These are phyloP conservation scores for Tricladium varicosporioides DNA, from an alignment of 2,329 filamentous ascomycete genomes.

Conservation along the genomic window DNA sequence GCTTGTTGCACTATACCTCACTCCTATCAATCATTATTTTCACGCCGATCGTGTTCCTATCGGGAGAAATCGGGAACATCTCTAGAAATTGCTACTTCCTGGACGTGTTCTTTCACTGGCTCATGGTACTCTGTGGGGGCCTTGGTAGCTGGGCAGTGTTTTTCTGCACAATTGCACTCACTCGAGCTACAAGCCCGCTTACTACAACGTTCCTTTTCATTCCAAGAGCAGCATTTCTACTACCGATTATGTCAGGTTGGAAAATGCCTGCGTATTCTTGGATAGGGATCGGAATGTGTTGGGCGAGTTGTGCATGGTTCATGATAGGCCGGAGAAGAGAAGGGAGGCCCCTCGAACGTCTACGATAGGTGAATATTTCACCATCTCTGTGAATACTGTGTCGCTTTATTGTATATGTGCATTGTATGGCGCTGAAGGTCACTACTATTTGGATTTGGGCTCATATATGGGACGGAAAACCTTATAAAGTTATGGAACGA, in stretches of 20 bases:
- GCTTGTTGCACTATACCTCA: slow-evolving; percentile 50
- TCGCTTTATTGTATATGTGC: neutral
- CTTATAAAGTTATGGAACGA: no score
- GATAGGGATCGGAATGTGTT: slow-evolving; percentile 50
- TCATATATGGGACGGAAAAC: no score
- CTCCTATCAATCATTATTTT: slow-evolving; percentile 47
- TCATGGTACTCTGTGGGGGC: slow-evolving; percentile 48
- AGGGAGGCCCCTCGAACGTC: slow-evolving; percentile 26
- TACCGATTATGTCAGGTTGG: slow-evolving; percentile 45
- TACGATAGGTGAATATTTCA: slow-evolving; percentile 17
- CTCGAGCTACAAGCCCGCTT: slow-evolving; percentile 48
- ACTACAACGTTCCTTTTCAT: slow-evolving; percentile 49
- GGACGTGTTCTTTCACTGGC: slow-evolving; percentile 54
- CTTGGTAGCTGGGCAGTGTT: slow-evolving; percentile 48
- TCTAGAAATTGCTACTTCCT: slow-evolving; percentile 52
- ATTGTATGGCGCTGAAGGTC: neutral
- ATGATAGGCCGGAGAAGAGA: slow-evolving; percentile 41
- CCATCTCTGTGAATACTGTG: neutral
- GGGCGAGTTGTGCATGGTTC: slow-evolving; percentile 49
- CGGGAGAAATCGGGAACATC: slow-evolving; percentile 48
- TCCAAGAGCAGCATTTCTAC: slow-evolving; percentile 46
- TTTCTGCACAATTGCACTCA: slow-evolving; percentile 44
- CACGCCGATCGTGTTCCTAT: slow-evolving; percentile 47
- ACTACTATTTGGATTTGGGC: no score
- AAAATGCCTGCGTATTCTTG: slow-evolving; percentile 49